Base-by-base conservation (phyloP, 495 filamentous ascomycete species). In the Hypoxylon crocopeplum region DNA sequence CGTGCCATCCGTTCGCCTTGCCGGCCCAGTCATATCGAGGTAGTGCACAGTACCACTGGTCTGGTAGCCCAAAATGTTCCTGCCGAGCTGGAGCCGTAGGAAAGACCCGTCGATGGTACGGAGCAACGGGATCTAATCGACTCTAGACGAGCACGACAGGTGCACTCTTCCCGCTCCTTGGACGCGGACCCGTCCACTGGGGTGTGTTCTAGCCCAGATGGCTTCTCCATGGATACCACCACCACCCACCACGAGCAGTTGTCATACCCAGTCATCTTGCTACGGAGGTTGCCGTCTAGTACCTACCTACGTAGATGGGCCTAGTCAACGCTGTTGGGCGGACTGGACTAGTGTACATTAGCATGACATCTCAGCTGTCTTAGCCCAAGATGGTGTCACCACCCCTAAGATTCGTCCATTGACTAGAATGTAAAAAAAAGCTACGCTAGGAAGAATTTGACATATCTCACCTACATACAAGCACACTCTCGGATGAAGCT, bases 401-500 rank as follows among this genome's bases (percentile, higher is more conserved):
- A n/a, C 29, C 24, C 44, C 42, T n/a, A 37, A 38, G 25, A 6
- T 59, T 59, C 39, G 38, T 50, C 44, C 44, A 33, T 45, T 44
- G 29, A 39, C 27, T 38, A 42, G 12, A 20, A 29, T 39, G 41
- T 16, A 47, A 13, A 25, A 45, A 48, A 46, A 52, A 34, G 17
- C 30, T 41, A 45, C 39, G 38, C 51, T 51, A 56, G 7, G 47
- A 38, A 29, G 8, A 41, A 19, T 56, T 19, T 54, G 37, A 45
- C 54, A 30, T 51, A 39, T 33, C 22, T 49, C 44, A 34, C 52
- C 36, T 25, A 41, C 39, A n/a, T n/a, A n/a, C n/a, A n/a, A 46
- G 40, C 37, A 49, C 46, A 62, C 33, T n/a, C 46, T 63, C 48
- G 54, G 61, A 59, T 36, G 55, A 64, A 55, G 48, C 40, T 63